phyloP scores from a whole-genome alignment of 225 moss, liverwort and hornwort species.

The Antitrichia curtipendula region DNA sequence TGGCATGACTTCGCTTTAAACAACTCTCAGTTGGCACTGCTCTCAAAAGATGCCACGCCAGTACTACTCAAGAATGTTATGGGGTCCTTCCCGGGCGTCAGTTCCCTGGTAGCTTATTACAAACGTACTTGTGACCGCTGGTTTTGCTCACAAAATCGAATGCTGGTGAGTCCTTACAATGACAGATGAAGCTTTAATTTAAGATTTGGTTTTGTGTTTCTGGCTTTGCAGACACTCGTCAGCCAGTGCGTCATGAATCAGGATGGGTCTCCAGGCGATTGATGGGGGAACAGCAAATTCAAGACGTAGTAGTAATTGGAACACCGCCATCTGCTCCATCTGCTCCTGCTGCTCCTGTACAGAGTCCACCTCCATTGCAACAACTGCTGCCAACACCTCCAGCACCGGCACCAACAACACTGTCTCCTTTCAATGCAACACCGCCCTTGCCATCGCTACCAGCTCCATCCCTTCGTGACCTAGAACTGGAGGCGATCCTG shows the following conservation, averaged over 20 bases:
- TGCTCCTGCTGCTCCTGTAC: neutral
- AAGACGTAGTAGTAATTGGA: neutral
- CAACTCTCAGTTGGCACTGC: neutral
- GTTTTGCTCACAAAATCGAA: neutral
- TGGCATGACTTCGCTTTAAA: neutral
- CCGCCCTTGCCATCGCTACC: neutral
- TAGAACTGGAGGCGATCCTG: constrained; percentile 13
- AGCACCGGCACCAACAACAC: neutral
- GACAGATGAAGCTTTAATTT: neutral
- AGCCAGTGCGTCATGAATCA: neutral
- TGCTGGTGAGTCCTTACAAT: neutral
- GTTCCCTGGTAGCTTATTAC: neutral
- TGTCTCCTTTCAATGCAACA: neutral
- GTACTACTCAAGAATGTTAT: neutral
- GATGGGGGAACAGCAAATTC: neutral
- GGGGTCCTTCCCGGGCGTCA: neutral
- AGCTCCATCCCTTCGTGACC: neutral
- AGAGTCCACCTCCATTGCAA: neutral
- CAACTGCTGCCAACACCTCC: neutral
- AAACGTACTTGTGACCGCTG: neutral
- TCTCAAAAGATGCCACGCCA: neutral
- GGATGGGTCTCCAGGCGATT: constrained; percentile 12
- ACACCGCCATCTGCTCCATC: neutral
- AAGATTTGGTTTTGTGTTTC: neutral
- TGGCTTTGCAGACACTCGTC: neutral